Conservation (phyloP, 1,284 basidiomycete genomes). For the Austroboletus novae-zelandiae region DNA sequence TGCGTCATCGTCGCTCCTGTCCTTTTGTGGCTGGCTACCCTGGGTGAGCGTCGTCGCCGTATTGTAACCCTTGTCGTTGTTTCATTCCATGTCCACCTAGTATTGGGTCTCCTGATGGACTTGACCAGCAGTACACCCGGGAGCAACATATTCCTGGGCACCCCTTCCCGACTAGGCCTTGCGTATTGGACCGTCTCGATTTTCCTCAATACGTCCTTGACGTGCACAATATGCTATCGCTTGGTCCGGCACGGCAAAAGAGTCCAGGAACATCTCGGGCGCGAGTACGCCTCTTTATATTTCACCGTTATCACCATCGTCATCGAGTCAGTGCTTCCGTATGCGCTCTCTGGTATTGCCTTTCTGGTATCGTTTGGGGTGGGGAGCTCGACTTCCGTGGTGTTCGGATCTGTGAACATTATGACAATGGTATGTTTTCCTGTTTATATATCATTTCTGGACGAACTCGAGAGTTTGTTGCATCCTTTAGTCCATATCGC, state of each 20-base stretch:
- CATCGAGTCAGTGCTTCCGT: constrained; percentile 29
- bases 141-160: constrained; percentile 17
- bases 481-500: constrained; percentile 27
- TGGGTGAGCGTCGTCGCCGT: constrained; percentile 14
- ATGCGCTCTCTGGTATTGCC: constrained; percentile 26
- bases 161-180: constrained; percentile 13
- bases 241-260: constrained; percentile 13
- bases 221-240: constrained; percentile 26
- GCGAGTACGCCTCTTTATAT: constrained; percentile 18
- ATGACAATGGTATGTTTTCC: constrained; percentile 19
- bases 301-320: constrained; percentile 16
- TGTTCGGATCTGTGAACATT: constrained; percentile 17
- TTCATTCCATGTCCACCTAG: constrained; percentile 7
- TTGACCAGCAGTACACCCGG: constrained; percentile 15
- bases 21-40: constrained; percentile 21
- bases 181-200: constrained; percentile 20
- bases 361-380: constrained; percentile 24
- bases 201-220: constrained; percentile 19
- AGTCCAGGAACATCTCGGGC: constrained; percentile 11
- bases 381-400: constrained; percentile 6
- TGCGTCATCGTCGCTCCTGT: constrained; percentile 11
- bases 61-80: too few relatives aligned
- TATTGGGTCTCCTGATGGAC: constrained; percentile 15
- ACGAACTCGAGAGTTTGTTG: not conserved
- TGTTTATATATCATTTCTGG: too few relatives aligned